phyloP scores from a whole-genome alignment of 2,329 filamentous ascomycete genomes.

The Exophiala sp. region DNA sequence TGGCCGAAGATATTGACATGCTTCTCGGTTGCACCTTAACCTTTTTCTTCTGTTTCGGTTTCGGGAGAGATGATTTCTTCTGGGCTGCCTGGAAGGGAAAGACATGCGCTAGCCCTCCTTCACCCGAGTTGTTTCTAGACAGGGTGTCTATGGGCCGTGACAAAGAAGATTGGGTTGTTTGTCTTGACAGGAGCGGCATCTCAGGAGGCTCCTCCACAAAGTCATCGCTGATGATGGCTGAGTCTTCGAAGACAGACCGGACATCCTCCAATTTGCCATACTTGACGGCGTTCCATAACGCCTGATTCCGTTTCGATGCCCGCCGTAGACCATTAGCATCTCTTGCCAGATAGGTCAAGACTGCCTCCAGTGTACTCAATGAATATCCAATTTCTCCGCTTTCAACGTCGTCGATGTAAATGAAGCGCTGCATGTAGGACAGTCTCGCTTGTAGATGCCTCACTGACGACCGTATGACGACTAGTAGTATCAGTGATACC shows the following conservation, averaged over 20 bases:
- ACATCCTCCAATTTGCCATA: slow-evolving; percentile 73
- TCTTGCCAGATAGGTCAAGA: slow-evolving; percentile 78
- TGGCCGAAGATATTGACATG: slow-evolving; percentile 78
- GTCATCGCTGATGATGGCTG: slow-evolving; percentile 46
- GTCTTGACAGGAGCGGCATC: slow-evolving; percentile 22
- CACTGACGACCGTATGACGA: slow-evolving; percentile 87
- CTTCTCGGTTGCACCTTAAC: slow-evolving; percentile 90
- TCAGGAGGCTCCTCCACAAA: slow-evolving; percentile 42
- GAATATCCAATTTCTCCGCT: slow-evolving; percentile 95
- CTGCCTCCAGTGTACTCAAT: slow-evolving; percentile 91
- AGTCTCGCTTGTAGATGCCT: slow-evolving; percentile 83
- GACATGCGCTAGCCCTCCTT: slow-evolving; percentile 67
- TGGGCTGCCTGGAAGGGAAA: slow-evolving; percentile 74
- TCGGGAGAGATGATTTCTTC: slow-evolving; percentile 38
- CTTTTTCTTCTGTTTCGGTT: slow-evolving; percentile 55
- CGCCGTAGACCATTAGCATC: slow-evolving; percentile 78
- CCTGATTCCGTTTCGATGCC: slow-evolving; percentile 80
- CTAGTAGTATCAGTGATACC: slow-evolving; percentile 83
- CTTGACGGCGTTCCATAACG: slow-evolving; percentile 80
- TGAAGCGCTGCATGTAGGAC: slow-evolving; percentile 94
- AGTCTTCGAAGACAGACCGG: slow-evolving; percentile 74
- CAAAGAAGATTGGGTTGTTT: slow-evolving; percentile 21
- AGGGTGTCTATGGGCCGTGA: slow-evolving; percentile 15
- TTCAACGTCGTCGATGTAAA: slow-evolving; percentile 96
- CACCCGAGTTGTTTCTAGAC: slow-evolving; percentile 40